Percentiles rank a stretch among this genome's conserved stretches.
Conservation (phyloP, 1,284 basidiomycete species). For the Moesziomyces antarcticus region DNA sequence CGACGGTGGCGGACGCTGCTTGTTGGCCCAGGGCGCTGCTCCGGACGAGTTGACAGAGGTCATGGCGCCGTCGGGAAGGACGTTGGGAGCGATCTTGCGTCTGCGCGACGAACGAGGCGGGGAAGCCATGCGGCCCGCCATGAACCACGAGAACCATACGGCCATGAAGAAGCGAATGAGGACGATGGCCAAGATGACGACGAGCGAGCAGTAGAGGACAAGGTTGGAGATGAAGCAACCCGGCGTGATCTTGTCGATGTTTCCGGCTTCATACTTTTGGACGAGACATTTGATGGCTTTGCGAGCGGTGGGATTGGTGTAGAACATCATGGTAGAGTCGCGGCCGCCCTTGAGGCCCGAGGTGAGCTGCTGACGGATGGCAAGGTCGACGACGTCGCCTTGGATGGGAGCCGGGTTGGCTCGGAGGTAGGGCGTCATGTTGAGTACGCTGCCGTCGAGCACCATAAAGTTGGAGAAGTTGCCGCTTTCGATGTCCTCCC, state of each 20-base stretch:
- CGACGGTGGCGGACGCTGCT: constrained; percentile 51
- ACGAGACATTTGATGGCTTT: constrained; percentile 59
- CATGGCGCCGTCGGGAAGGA: constrained; percentile 78
- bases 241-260: constrained; percentile 94
- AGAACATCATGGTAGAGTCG: constrained; percentile 77
- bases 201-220: constrained; percentile 89
- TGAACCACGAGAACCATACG: constrained; percentile 94
- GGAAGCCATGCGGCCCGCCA: constrained; percentile 75
- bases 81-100: constrained; percentile 72
- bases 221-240: constrained; percentile 92
- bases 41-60: constrained; percentile 85
- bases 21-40: constrained; percentile 84
- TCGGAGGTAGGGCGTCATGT: constrained; percentile 86
- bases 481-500: constrained; percentile 57
- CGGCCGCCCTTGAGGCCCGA: constrained; percentile 74
- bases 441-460: constrained; percentile 91
- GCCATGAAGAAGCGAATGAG: constrained; percentile 95
- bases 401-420: constrained; percentile 78
- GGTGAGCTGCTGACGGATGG: constrained; percentile 80
- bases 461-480: constrained; percentile 70
- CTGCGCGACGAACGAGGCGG: constrained; percentile 71
- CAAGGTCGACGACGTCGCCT: constrained; percentile 82
- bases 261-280: constrained; percentile 75
- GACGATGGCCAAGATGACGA: constrained; percentile 90
- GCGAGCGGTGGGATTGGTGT: constrained; percentile 39